Base-by-base conservation (phyloP, 2,329 filamentous ascomycete species). In the Aureobasidium mangrovei region DNA sequence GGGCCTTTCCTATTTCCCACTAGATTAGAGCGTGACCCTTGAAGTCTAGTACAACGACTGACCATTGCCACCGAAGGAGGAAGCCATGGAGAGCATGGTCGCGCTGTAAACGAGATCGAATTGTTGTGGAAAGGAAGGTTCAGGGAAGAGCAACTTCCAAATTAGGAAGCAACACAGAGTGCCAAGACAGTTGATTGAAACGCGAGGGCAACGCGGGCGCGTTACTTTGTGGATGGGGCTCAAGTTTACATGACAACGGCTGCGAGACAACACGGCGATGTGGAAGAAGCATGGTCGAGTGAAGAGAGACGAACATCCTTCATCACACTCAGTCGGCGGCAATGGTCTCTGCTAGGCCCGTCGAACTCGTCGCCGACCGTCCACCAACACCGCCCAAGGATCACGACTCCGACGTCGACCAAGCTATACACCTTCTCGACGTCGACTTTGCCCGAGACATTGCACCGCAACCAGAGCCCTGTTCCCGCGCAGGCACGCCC, bases 321-420 rank as follows among this genome's bases (percentile, higher is more conserved):
- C 7, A 3, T 24, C 7, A 29, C 26, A 2, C 18, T 44, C 8
- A 18, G 44, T 35, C 31, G 18, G 18, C 53, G 49, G 68, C 66
- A 63, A 70, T 70, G 69, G 67, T 68, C 62, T 67, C 61, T 61
- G 65, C 65, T 49, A 48, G 44, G 47, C 63, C 65, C 52, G 70
- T 78, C 62, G 69, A 74, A 55, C 68, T 69, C 60, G 67, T 79
- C 60, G 72, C 75, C 62, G 67, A 70, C 66, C 75, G 76, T 62
- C 78, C 77, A 58, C 78, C 78, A 18, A 81, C 77, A 62, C 78
- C 79, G 60, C 79, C 78, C 36, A 74, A 74, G 69, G 75, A 73
- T 52, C 55, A 69, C 56, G 57, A 69, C 31, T 60, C 62, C 57
- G 63, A 61, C 43, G 62, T 71, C 44, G 64, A 72, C 59, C 69